These are phyloP conservation scores for Pseudozyma hubeiensis DNA, from an alignment of 1,284 basidiomycete species.

Conservation along the genomic window DNA sequence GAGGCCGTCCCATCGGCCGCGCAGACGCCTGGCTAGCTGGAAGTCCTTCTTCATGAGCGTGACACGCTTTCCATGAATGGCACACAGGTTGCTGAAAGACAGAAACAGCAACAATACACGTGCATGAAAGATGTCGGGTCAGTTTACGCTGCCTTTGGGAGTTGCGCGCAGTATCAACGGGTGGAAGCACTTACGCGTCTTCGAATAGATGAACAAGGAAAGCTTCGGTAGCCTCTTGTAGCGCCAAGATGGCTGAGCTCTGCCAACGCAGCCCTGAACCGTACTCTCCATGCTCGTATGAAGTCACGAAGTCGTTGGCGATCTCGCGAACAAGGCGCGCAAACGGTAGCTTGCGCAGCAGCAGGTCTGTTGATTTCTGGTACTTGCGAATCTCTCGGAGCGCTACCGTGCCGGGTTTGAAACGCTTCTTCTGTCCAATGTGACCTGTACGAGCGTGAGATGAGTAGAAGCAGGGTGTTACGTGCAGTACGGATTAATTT, in stretches of 20 bases:
- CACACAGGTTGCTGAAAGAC: constrained; percentile 62
- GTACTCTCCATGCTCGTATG: constrained; percentile 59
- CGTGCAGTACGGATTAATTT: neutral
- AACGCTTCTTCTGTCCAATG: constrained; percentile 48
- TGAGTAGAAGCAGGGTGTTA: neutral
- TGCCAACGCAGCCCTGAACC: constrained; percentile 66
- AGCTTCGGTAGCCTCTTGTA: constrained; percentile 68
- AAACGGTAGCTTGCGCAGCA: constrained; percentile 67
- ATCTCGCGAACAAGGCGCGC: constrained; percentile 67
- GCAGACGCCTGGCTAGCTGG: constrained; percentile 65
- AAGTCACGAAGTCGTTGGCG: constrained; percentile 66
- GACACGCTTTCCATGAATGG: constrained; percentile 65
- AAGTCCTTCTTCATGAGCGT: constrained; percentile 68
- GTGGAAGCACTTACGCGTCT: constrained; percentile 59
- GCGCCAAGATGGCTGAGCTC: constrained; percentile 65
- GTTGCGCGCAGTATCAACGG: no score
- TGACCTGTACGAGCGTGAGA: constrained; percentile 18
- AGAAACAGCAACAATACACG: no score
- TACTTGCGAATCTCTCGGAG: constrained; percentile 67
- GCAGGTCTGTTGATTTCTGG: constrained; percentile 66
- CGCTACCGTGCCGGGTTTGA: constrained; percentile 66
- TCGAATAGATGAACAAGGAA: constrained; percentile 67
- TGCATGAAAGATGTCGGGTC: no score
- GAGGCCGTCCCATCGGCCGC: constrained; percentile 67
- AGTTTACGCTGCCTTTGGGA: no score